A percentile compares a stretch with the other conserved stretches of the same genome.
phyloP scores from a whole-genome alignment of 148 eudicot genomes.

The Fagopyrum homotropicum region DNA sequence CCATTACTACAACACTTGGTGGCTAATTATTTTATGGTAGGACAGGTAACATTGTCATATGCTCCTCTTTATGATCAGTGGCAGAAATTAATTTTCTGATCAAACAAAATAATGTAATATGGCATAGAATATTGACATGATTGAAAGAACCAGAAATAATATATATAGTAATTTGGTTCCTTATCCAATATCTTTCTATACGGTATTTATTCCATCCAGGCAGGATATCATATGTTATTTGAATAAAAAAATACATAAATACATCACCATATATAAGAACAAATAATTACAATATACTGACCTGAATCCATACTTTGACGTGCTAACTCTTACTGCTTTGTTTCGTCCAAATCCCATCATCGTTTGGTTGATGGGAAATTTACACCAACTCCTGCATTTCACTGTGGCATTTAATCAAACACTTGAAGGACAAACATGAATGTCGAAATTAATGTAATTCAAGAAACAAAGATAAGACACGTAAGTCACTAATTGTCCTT shows the following conservation, averaged over 20 bases:
- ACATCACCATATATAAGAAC: background rate
- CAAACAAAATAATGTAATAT: background rate
- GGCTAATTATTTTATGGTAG: background rate
- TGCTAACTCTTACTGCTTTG: background rate
- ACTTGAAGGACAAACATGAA: background rate
- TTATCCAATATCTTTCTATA: background rate
- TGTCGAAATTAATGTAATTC: background rate
- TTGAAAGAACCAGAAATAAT: background rate
- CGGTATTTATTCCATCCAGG: too few species aligned
- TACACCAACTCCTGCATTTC: background rate
- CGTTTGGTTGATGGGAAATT: background rate
- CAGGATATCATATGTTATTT: too few species aligned
- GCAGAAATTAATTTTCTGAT: background rate
- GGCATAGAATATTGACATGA: background rate
- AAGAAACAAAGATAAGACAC: background rate
- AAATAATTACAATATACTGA: background rate
- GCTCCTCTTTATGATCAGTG: background rate
- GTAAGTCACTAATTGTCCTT: background rate
- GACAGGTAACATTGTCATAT: background rate
- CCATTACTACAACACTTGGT: background rate
- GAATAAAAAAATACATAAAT: background rate
- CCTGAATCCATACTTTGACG: background rate
- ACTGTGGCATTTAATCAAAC: background rate
- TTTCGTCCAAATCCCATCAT: background rate
- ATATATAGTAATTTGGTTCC: background rate